Evolutionary conservation across 2,329 filamentous ascomycete species (phyloP), one percentile per base, ranked within the genome.

Genomic region (Colletotrichum filicis): DNA sequence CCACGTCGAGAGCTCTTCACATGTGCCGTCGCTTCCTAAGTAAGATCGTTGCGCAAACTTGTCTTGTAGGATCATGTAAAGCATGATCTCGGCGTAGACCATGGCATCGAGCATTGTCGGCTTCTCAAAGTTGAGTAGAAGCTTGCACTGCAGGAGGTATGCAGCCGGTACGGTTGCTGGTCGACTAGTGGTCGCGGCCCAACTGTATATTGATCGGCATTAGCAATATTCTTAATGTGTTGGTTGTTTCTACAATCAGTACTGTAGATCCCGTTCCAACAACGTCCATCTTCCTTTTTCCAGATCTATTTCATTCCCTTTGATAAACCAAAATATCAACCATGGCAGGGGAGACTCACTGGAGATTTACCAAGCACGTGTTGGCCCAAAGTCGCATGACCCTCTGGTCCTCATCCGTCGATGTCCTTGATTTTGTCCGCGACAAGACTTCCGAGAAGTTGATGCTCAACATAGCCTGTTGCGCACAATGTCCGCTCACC

Each of bases 391-490:
- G 75, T 63, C 81, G 80, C 64, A 82, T 79, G 0, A 81, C 78
- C 24, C 77, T 77, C 3, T 83, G 80, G 32, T 85, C 83, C 28
- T 79, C 77, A 3, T 76, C 66, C 0, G 79, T 82, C 1, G 80
- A 78, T 9, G 74, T 78, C 11, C 80, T 79, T 1, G 76, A 74
- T 52, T 79, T 82, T 11, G 83, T 80, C 26, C 81, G 80, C 46
- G 76, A 77, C n/a, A 83, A 77, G 26, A 85, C 82, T 55, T 81
- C 82, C 1, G 83, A 84, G 59, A 85, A 85, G 58, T 80, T 82
- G 52, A 84, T 84, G 62, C 82, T 83, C 11, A 85, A 74, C 82
- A 85, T 85, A 1, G 83, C 82, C 67, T 85, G 83, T 65, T 85
- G 82, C 0, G 80, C 82, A 52, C 83, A 85, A 59, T 84, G 83